These are phyloP conservation scores for Magnaporthales sp. DNA, from an alignment of 2,329 filamentous ascomycete species.

Conservation along the genomic window DNA sequence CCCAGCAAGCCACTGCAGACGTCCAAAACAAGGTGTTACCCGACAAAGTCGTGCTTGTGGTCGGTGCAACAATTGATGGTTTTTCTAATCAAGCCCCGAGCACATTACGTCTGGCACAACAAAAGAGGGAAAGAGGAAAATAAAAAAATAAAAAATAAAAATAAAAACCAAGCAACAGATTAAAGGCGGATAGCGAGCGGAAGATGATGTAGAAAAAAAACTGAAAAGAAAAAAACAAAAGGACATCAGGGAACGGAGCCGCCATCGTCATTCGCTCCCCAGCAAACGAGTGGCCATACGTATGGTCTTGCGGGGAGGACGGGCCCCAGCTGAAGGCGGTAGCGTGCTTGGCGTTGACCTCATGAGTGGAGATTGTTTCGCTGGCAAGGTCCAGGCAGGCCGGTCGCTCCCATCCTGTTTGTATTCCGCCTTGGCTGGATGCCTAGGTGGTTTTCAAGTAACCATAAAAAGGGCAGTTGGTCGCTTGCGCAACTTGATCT, in stretches of 20 bases:
- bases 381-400: not conserved
- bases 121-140: not conserved
- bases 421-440: not conserved
- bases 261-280: not conserved
- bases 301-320: not conserved
- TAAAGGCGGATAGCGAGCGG: not conserved
- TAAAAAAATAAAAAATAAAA: not conserved
- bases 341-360: not conserved
- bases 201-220: not conserved
- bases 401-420: not conserved
- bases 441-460: not conserved
- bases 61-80: not conserved
- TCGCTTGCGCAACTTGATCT: no score
- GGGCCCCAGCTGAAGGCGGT: not conserved
- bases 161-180: not conserved
- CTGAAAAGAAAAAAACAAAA: not conserved
- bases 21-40: not conserved
- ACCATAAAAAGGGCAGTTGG: not conserved
- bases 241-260: not conserved
- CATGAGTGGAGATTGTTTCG: not conserved
- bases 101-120: not conserved
- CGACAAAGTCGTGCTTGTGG: not conserved
- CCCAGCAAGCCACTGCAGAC: not conserved
- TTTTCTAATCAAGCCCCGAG: not conserved
- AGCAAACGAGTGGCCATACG: not conserved